Evolutionary conservation across 75 land plant genomes (phyloP), one percentile per base, ranked within the genome.

Genomic region (Selaginella moellendorffii): DNA sequence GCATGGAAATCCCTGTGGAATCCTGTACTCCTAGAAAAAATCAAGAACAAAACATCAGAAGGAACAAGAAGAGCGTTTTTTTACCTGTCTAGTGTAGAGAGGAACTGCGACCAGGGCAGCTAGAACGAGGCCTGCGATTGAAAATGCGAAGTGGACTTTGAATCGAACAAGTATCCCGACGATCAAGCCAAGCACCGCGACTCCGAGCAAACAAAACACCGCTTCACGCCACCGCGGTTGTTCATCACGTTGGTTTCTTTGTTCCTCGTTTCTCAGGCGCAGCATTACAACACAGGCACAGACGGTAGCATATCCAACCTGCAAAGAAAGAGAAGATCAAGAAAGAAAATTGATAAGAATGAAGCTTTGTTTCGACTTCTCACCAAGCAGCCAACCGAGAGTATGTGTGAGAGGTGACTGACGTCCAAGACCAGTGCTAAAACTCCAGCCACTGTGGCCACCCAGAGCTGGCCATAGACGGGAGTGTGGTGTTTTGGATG

Each of bases 321-420:
- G 82, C 72, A 54, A 58, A 71, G 27, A 56, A 69, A 28, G 54
- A 59, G 52, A 25, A 29, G 30, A 24, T 31, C 19, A 29, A 52
- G 51, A 63, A 8, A 19, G 42, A 20, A 65, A 21, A 36, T 36
- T 36, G 14, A 36, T 36, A 36, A 5, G 14, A 5, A 14, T 36
- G 46, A 5, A 36, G 5, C 5, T 36, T 5, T 36, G 46, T 36
- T 5, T 36, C 5, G 5, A 14, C 46, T 5, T 36, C 80, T 62
- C 79, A 93, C 96, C 85, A 93, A 63, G 52, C 92, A 52, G n/a
- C 98, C 98, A 69, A 93, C 98, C 52, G 98, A 89, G 54, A 89
- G 87, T 65, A 88, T 86, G 42, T 86, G 96, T 27, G 96, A 89
- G 29, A 93, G 87, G 24, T 72, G 74, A 61, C 69, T 79, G 67